These are phyloP conservation scores for Leucosporidium scottii DNA, from an alignment of 768 basidiomycete species.

Conservation along the genomic window DNA sequence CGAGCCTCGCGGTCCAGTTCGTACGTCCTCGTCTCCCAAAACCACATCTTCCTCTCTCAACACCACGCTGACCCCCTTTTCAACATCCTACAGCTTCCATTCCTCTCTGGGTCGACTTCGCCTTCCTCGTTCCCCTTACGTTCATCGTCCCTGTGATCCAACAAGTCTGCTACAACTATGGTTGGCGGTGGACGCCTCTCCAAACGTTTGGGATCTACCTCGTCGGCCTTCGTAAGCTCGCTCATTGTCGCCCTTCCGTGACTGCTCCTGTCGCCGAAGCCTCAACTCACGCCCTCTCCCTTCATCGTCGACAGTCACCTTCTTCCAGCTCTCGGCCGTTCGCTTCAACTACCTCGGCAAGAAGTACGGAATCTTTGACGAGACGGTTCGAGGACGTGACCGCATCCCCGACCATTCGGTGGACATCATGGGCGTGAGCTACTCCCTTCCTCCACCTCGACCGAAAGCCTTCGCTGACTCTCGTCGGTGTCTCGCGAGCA, in stretches of 20 bases:
- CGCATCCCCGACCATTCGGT: not conserved
- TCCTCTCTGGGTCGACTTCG: not conserved
- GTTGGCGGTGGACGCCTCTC: not conserved
- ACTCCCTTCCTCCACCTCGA: no score
- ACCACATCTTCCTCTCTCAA: no score
- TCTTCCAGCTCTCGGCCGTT: not conserved
- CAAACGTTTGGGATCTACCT: not conserved
- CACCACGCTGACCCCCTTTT: no score
- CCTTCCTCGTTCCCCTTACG: not conserved
- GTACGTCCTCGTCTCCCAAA: not conserved
- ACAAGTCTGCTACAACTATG: not conserved
- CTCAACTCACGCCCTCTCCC: no score
- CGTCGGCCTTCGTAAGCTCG: not conserved
- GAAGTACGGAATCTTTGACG: slow-evolving; percentile 1
- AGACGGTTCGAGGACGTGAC: not conserved
- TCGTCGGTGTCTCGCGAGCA: not conserved
- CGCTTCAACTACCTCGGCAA: not conserved
- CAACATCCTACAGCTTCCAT: no score
- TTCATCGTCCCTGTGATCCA: not conserved
- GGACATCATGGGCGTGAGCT: slow-evolving; percentile 2
- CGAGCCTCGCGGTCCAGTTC: not conserved
- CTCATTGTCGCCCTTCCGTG: no score
- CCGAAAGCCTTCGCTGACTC: no score
- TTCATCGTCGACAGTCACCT: no score
- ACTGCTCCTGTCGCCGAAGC: no score